These are phyloP conservation scores for Fusarium liriodendri DNA, from an alignment of 2,329 filamentous ascomycete species.

Conservation along the genomic window DNA sequence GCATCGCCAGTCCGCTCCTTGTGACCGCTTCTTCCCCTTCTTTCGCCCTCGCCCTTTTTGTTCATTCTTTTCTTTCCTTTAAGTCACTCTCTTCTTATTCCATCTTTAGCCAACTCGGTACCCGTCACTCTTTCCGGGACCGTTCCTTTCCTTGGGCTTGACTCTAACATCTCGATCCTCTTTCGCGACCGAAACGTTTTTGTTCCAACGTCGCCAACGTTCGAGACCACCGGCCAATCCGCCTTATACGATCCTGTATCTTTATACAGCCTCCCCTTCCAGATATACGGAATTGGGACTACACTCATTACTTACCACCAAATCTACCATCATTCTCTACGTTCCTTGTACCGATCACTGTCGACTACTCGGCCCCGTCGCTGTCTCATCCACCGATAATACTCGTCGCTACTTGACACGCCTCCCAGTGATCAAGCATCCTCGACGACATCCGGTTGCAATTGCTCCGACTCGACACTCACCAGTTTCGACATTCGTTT, in stretches of 20 bases:
- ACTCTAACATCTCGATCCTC: slow-evolving; percentile 39
- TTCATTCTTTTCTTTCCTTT: slow-evolving; percentile 60
- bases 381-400: slow-evolving; percentile 22
- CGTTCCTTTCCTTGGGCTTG: slow-evolving; percentile 57
- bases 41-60: slow-evolving; percentile 50
- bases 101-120: slow-evolving; percentile 51
- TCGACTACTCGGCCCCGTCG: slow-evolving; percentile 21
- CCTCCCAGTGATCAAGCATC: slow-evolving; percentile 25
- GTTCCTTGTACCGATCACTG: slow-evolving; percentile 30
- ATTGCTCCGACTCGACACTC: slow-evolving; percentile 14
- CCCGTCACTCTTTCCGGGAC: slow-evolving; percentile 65
- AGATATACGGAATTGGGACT: slow-evolving; percentile 42
- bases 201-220: slow-evolving; percentile 30
- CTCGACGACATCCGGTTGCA: slow-evolving; percentile 33
- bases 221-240: slow-evolving; percentile 35
- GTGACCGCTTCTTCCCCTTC: slow-evolving; percentile 54
- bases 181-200: slow-evolving; percentile 31
- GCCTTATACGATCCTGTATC: slow-evolving; percentile 35
- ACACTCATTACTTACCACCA: slow-evolving; percentile 46
- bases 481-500: slow-evolving; percentile 28
- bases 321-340: slow-evolving; percentile 36
- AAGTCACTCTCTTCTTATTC: slow-evolving; percentile 62
- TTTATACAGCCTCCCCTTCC: slow-evolving; percentile 28
- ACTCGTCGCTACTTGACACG: slow-evolving; percentile 23
- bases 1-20: slow-evolving; percentile 50